Conservation (phyloP, 768 basidiomycete genomes). For the Termitomyces sp. region DNA sequence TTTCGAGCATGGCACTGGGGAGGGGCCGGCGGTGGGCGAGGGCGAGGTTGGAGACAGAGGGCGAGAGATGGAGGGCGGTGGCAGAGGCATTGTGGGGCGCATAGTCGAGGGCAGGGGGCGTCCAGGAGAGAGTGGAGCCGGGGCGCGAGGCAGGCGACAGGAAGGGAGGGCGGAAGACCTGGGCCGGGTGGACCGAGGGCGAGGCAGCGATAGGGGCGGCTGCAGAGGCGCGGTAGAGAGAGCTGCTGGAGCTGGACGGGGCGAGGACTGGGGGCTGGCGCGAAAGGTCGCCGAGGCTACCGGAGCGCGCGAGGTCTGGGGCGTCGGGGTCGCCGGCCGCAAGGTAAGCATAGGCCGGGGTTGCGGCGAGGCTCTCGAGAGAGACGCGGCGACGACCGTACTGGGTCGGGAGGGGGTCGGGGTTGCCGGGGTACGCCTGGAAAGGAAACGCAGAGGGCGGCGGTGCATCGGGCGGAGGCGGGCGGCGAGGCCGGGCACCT, state of each 20-base stretch:
- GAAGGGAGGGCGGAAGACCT: slow-evolving; percentile 63
- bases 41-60: slow-evolving; percentile 19
- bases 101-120: slow-evolving; percentile 26
- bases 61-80: slow-evolving; percentile 21
- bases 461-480: slow-evolving; percentile 23
- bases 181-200: slow-evolving; percentile 37
- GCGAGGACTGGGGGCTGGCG: slow-evolving; percentile 17
- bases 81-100: slow-evolving; percentile 16
- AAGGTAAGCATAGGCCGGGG: slow-evolving; percentile 13
- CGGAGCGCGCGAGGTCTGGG: slow-evolving; percentile 12
- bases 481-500: neutral
- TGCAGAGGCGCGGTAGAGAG: slow-evolving; percentile 40
- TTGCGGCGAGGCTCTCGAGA: slow-evolving; percentile 30
- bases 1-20: slow-evolving; percentile 39
- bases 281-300: slow-evolving; percentile 25
- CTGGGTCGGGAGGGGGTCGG: slow-evolving; percentile 47
- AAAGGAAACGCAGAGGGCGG: slow-evolving; percentile 45
- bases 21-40: slow-evolving; percentile 43
- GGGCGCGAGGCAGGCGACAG: slow-evolving; percentile 68
- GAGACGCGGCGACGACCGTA: slow-evolving; percentile 38
- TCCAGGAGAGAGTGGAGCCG: slow-evolving; percentile 48
- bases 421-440: slow-evolving; percentile 61
- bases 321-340: slow-evolving; percentile 11
- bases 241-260: slow-evolving; percentile 18
- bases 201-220: slow-evolving; percentile 31